Conservation (phyloP, 345 rosid species). For the Dipteronia sinensis region DNA sequence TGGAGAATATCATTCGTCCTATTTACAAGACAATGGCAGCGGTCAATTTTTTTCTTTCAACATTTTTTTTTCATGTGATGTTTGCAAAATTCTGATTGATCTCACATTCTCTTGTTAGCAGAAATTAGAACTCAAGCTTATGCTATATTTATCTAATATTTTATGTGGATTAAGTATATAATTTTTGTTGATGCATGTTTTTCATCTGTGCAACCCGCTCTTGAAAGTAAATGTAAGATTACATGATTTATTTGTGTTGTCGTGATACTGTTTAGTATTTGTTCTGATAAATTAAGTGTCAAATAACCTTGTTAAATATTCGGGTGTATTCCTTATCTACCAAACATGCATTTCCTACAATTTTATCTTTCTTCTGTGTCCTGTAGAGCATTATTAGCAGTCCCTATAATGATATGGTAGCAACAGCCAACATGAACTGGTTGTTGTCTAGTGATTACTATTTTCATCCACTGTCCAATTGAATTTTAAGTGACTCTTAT, state of each 20-base stretch:
- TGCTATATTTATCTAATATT: background rate
- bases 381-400: background rate
- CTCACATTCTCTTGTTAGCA: background rate
- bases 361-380: background rate
- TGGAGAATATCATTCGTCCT: conserved; percentile 73
- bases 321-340: background rate
- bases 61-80: background rate
- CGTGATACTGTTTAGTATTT: background rate
- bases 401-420: background rate
- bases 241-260: background rate
- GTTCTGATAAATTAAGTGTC: background rate
- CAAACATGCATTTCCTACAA: background rate
- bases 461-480: background rate
- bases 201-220: background rate
- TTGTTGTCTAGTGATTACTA: conserved; percentile 1
- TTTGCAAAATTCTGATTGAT: background rate
- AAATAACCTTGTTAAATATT: background rate
- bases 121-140: background rate
- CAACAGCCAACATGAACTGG: background rate
- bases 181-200: conserved; percentile 1
- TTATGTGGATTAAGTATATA: background rate
- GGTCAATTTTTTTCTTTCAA: conserved; percentile 45
- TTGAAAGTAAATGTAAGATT: background rate
- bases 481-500: background rate
- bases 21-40: conserved; percentile 59